phyloP scores from a whole-genome alignment of 2,329 filamentous ascomycete species.

The Paracamarosporium sp. region DNA sequence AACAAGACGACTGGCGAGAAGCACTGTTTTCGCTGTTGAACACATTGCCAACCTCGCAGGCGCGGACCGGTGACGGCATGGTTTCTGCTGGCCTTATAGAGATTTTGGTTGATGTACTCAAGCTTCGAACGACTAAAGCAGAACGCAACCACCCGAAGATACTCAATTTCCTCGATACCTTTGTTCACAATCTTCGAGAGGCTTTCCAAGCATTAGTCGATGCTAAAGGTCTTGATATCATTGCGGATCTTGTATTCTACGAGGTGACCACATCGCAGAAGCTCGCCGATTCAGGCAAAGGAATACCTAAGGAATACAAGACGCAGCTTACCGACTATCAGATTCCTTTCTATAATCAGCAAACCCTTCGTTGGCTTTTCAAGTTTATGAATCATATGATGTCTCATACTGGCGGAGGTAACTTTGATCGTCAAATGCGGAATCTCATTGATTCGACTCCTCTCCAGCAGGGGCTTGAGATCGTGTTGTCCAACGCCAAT shows the following conservation, averaged over 20 bases:
- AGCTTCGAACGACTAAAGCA: slow-evolving; percentile 79
- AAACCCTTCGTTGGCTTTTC: slow-evolving; percentile 90
- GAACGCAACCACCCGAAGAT: slow-evolving; percentile 84
- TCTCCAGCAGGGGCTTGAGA: slow-evolving; percentile 77
- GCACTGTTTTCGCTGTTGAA: slow-evolving; percentile 87
- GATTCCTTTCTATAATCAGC: slow-evolving; percentile 91
- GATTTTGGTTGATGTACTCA: slow-evolving; percentile 86
- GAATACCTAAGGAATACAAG: slow-evolving; percentile 74
- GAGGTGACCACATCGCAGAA: slow-evolving; percentile 75
- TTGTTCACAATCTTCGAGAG: slow-evolving; percentile 84
- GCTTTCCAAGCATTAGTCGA: slow-evolving; percentile 84
- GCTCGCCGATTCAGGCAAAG: slow-evolving; percentile 70
- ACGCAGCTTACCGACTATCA: slow-evolving; percentile 90
- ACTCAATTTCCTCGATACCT: slow-evolving; percentile 84
- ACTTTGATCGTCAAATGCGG: slow-evolving; percentile 86
- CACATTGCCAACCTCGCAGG: slow-evolving; percentile 74
- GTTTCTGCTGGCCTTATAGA: slow-evolving; percentile 89
- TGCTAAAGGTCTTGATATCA: slow-evolving; percentile 84
- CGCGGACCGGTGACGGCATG: slow-evolving; percentile 80
- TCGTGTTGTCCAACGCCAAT: slow-evolving; percentile 79
- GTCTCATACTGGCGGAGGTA: slow-evolving; percentile 76
- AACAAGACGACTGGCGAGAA: slow-evolving; percentile 89
- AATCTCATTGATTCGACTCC: slow-evolving; percentile 94
- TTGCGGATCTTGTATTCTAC: slow-evolving; percentile 84
- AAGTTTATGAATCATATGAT: slow-evolving; percentile 98